Base-by-base conservation (phyloP, 495 filamentous ascomycete species). In the Sphaerosporella brunnea region DNA sequence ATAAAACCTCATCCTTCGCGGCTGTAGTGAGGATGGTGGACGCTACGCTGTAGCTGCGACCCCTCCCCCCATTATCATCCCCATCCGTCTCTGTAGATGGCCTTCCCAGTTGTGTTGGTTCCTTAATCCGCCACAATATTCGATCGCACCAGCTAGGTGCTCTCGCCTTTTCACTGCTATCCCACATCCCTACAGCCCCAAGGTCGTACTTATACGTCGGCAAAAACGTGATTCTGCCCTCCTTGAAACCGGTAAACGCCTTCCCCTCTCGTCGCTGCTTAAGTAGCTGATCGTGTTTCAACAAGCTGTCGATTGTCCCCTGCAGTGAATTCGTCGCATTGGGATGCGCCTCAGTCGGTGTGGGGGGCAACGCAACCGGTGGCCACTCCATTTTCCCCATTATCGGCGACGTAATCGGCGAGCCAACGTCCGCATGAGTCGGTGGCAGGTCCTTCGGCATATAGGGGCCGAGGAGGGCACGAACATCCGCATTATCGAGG, bases 91-190 rank as follows among this genome's bases (percentile, higher is more conserved):
- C 72, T 49, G 15, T 48, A 10, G 44, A 4, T 13, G 44, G 20
- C n/a, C n/a, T n/a, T n/a, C n/a, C n/a, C n/a, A n/a, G n/a, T 20
- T 7, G 20, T 19, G 45, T n/a, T 28, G n/a, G 72, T 43, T 78
- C 71, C 60, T 47, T 70, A 77, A 53, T 85, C 80, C 42, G 73
- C 30, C 79, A 99, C 0, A 99, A 64, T 37, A 99, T 86, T n/a
- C 92, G 78, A 63, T 99, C 92, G 61, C 92, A 99, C 88, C 88
- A 99, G 60, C 85, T 93, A 3, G 92, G 92, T 11, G 80, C 79
- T 41, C 92, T 71, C 42, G 78, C 75, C 68, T 96, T 99, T 54
- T 94, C 92, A 50, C 84, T 93, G 0, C 85, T 82, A 64, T 99
- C 92, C 60, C 94, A 96, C 49, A 81, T 71, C 2, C 83, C 83